Percentiles rank a stretch among this genome's conserved stretches.
Conservation (phyloP, 805 yeast genomes). For the Candida sonorensis region DNA sequence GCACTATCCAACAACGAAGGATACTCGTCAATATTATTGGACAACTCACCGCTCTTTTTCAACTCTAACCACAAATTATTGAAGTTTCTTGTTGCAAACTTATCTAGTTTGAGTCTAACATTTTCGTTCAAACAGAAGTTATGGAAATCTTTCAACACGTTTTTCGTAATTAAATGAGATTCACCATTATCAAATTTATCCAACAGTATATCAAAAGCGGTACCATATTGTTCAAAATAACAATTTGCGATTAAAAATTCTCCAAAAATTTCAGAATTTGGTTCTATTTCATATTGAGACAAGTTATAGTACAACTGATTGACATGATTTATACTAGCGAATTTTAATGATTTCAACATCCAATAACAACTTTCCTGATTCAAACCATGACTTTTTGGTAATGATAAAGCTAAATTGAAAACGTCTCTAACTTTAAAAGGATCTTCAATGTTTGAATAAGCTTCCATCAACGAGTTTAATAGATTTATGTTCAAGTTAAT, state of each 20-base stretch:
- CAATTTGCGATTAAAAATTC: constrained; percentile 67
- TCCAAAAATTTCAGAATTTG: constrained; percentile 44
- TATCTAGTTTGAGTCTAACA: constrained; percentile 28
- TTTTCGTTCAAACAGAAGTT: constrained; percentile 36
- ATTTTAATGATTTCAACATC: constrained; percentile 59
- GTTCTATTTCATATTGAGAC: constrained; percentile 44
- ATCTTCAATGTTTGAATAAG: constrained; percentile 54
- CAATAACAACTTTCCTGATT: constrained; percentile 59
- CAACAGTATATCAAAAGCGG: constrained; percentile 47
- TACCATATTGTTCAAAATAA: constrained; percentile 51
- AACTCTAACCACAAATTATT: constrained; percentile 33
- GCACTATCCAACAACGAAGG: constrained; percentile 26
- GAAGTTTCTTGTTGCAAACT: constrained; percentile 33
- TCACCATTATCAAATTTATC: constrained; percentile 41
- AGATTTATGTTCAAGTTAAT: constrained; percentile 50
- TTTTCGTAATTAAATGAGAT: constrained; percentile 32
- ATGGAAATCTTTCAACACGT: constrained; percentile 40
- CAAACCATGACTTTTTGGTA: constrained; percentile 44
- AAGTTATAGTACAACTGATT: constrained; percentile 56
- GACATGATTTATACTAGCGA: constrained; percentile 46
- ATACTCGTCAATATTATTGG: constrained; percentile 22
- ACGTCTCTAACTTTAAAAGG: constrained; percentile 49
- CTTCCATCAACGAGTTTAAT: constrained; percentile 57
- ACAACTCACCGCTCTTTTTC: constrained; percentile 24
- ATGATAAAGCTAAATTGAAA: constrained; percentile 51